Conservation (phyloP, 495 filamentous ascomycete species). For the Talaromyces adpressus region DNA sequence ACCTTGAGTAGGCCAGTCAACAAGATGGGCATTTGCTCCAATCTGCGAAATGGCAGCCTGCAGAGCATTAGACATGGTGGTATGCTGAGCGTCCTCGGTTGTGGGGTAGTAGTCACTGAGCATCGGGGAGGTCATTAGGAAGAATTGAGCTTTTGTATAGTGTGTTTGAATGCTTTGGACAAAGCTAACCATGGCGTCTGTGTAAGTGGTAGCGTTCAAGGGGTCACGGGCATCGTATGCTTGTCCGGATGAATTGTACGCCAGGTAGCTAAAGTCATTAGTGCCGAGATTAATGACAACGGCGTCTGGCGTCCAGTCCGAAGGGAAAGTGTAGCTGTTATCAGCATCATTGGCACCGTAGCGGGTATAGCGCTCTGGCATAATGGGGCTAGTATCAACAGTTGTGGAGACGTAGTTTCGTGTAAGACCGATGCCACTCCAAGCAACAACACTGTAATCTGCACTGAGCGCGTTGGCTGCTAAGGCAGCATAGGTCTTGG, state of each 20-base stretch:
- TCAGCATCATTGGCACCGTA: conserved; percentile 12
- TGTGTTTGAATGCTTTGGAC: conserved; percentile 9
- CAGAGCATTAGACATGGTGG: conserved; percentile 11
- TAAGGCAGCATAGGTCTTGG: conserved; percentile 11
- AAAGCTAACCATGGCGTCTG: conserved; percentile 10
- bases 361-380: conserved; percentile 14
- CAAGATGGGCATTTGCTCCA: conserved; percentile 10
- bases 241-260: not conserved
- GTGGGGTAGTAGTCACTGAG: conserved; percentile 13
- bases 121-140: conserved; percentile 9
- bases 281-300: conserved; percentile 14
- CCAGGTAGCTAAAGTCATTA: conserved; percentile 12
- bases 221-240: conserved; percentile 4
- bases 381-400: conserved; percentile 12
- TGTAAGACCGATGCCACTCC: conserved; percentile 12
- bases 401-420: conserved; percentile 11
- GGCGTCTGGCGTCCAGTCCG: conserved; percentile 7
- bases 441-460: conserved; percentile 13
- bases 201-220: conserved; percentile 5
- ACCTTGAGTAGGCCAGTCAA: conserved; percentile 13
- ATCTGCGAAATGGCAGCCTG: conserved; percentile 12
- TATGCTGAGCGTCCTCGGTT: conserved; percentile 9
- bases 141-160: conserved; percentile 11
- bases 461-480: conserved; percentile 8
- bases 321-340: conserved; percentile 12